These are phyloP conservation scores for Leccinellum luteum DNA, from an alignment of 768 basidiomycete species.

Conservation along the genomic window DNA sequence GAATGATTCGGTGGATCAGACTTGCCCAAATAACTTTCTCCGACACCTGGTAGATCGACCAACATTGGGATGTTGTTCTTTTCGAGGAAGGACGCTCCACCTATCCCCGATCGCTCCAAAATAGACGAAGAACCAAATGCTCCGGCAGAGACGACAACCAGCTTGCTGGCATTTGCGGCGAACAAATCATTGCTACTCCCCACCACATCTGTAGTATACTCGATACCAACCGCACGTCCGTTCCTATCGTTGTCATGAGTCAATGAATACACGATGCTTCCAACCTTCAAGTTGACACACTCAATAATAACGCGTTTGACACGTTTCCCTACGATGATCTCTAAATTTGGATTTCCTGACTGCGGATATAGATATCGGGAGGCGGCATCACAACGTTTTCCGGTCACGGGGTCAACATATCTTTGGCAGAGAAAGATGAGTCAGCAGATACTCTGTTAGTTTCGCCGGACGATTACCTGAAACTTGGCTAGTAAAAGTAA, in stretches of 20 bases:
- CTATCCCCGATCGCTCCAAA: conserved; percentile 67
- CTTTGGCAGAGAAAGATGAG: conserved; percentile 27
- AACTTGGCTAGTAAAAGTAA: no score
- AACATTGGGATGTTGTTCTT: conserved; percentile 42
- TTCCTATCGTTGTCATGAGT: conserved; percentile 19
- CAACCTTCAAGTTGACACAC: background rate
- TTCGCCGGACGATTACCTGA: no score
- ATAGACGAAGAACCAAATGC: conserved; percentile 36
- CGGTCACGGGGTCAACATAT: conserved; percentile 47
- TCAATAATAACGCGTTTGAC: background rate
- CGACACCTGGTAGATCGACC: background rate
- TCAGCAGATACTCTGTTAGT: background rate
- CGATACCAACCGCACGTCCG: conserved; percentile 35
- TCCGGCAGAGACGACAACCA: conserved; percentile 45
- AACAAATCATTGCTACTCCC: background rate
- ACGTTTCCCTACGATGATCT: conserved; percentile 26
- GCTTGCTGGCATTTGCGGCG: conserved; percentile 26
- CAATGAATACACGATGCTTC: background rate
- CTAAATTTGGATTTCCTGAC: conserved; percentile 27
- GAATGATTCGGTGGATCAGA: background rate
- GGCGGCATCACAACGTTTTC: conserved; percentile 26
- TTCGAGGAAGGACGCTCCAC: conserved; percentile 46
- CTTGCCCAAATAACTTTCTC: conserved; percentile 39
- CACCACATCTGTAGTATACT: conserved; percentile 24
- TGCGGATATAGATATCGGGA: conserved; percentile 37